Evolutionary conservation across 2,329 filamentous ascomycete species (phyloP).

Genomic region (Davidsoniella australis): DNA sequence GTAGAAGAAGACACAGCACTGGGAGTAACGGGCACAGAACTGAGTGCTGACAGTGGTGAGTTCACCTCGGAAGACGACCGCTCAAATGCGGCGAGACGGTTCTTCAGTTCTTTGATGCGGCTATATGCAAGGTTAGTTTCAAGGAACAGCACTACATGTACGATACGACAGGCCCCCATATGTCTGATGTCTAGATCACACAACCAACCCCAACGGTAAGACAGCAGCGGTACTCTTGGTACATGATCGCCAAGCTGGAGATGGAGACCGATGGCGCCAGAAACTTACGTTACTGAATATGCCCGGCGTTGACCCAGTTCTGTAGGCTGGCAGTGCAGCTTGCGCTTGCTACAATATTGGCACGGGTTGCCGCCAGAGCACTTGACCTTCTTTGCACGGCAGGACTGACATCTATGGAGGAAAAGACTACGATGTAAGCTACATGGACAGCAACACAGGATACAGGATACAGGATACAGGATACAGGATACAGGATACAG

Average conservation of each 20-base stretch:
- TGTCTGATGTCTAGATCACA: too few species aligned
- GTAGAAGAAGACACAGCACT: too few species aligned
- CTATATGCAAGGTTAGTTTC: constrained; percentile 1
- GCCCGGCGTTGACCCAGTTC: constrained; percentile 8
- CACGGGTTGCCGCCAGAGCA: constrained; percentile 12
- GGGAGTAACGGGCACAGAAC: not conserved
- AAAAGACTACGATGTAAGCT: not conserved
- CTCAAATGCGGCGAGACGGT: constrained; percentile 13
- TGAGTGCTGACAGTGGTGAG: not conserved
- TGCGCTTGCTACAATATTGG: constrained; percentile 11
- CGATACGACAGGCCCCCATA: not conserved
- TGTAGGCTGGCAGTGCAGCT: constrained; percentile 10
- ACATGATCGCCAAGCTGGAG: not conserved
- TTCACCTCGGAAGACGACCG: not conserved
- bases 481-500: too few species aligned
- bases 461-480: too few species aligned
- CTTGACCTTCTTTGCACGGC: constrained; percentile 12
- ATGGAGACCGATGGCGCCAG: not conserved
- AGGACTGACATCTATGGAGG: constrained; percentile 12
- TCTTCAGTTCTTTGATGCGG: constrained; percentile 14
- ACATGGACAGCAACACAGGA: not conserved
- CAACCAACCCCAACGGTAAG: too few species aligned
- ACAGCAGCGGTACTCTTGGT: not conserved
- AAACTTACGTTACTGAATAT: constrained; percentile 13
- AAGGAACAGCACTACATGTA: not conserved